phyloP scores from a whole-genome alignment of 495 filamentous ascomycete genomes.

The Parachaetomium inaequale region DNA sequence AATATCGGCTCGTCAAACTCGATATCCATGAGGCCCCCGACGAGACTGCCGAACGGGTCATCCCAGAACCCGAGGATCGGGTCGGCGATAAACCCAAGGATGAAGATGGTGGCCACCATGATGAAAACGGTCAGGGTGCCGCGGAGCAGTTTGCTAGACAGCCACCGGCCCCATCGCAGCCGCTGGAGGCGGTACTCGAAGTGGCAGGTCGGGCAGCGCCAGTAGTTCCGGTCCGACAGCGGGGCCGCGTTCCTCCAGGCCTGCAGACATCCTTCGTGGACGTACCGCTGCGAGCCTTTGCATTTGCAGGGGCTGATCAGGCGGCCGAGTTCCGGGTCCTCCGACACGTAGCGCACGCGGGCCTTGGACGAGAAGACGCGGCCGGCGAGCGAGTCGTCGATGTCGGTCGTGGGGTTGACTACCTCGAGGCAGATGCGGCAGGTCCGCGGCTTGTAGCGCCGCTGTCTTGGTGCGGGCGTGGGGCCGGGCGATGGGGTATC shows the following conservation, averaged over 20 bases:
- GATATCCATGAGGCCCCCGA: slow-evolving; percentile 41
- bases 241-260: slow-evolving; percentile 78
- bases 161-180: slow-evolving; percentile 68
- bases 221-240: slow-evolving; percentile 65
- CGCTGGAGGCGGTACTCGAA: slow-evolving; percentile 81
- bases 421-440: slow-evolving; percentile 93
- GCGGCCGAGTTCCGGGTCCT: slow-evolving; percentile 69
- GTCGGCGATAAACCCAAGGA: slow-evolving; percentile 87
- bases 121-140: slow-evolving; percentile 65
- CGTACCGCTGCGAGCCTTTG: slow-evolving; percentile 87
- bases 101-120: slow-evolving; percentile 64
- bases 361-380: slow-evolving; percentile 59
- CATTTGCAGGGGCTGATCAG: slow-evolving; percentile 91
- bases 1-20: slow-evolving; percentile 21
- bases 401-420: slow-evolving; percentile 71
- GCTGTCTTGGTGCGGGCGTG: slow-evolving; percentile 30
- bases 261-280: slow-evolving; percentile 91
- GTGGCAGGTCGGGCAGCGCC: slow-evolving; percentile 82
- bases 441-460: slow-evolving; percentile 62
- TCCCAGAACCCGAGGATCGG: slow-evolving; percentile 86
- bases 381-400: slow-evolving; percentile 57
- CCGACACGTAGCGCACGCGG: slow-evolving; percentile 70
- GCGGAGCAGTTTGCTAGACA: slow-evolving; percentile 64
- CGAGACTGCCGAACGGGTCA: slow-evolving; percentile 58
- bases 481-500: slow-evolving; percentile 23